Base-by-base conservation (phyloP, 2,329 filamentous ascomycete genomes). In the Fusarium sp. region DNA sequence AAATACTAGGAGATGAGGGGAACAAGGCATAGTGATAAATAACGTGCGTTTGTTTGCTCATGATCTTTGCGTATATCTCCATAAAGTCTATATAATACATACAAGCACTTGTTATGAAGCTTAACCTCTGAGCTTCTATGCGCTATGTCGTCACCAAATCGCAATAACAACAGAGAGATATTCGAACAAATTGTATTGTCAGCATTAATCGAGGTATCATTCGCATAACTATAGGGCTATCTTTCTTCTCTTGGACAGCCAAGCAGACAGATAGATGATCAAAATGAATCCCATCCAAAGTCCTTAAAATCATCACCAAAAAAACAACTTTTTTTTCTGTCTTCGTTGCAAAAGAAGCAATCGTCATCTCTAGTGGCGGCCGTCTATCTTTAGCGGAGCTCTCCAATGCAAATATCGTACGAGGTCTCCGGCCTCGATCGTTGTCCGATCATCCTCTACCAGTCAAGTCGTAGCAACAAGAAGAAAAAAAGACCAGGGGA, bases 1-100 rank as follows among this genome's bases (percentile, higher is more conserved):
- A 80, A 67, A 50, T 81, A 9, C 50, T 82, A 4, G 64, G 65
- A 18, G 45, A 62, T 7, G 55, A 57, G n/a, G 42, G 45, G n/a
- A 28, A 37, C 23, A 54, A 57, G 36, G 18, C 38, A 38, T 42
- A 34, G 34, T 64, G 20, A 65, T 55, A 45, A n/a, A 46, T 15
- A 36, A 28, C 23, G 34, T 38, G 28, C 23, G 34, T 38, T 50
- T 50, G 23, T 50, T 50, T 18, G 23, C 38, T 30, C 5, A 50
- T 20, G n/a, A 10, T 16, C n/a, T 20, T 38, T 38, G 8, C 13
- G n/a, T 15, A 4, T 4, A 20, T 20, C 46, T 38, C 42, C 4
- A 30, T 20, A 12, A 38, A 38, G 18, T 12, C 8, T 5, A 11
- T 8, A 15, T 50, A 11, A 23, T 23, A 23, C 5, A 28, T 38